These are phyloP conservation scores for Lagenidium giganteum DNA, from an alignment of 352 stramenopile species.

Conservation along the genomic window DNA sequence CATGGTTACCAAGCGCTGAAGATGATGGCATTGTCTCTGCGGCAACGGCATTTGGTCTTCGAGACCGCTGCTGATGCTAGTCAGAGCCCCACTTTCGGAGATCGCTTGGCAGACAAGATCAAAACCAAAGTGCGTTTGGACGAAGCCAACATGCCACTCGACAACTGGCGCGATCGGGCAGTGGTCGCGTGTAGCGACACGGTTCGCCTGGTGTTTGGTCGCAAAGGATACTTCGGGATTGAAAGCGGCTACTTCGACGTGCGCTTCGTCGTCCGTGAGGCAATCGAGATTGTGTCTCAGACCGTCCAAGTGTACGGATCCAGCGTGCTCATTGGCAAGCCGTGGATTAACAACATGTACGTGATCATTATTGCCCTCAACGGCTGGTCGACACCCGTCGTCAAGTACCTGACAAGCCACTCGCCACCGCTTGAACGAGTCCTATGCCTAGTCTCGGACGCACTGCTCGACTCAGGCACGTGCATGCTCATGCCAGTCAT, in stretches of 20 bases:
- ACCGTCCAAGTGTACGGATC: conserved; percentile 13
- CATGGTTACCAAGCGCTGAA: conserved; percentile 10
- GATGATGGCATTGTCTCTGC: conserved; percentile 5
- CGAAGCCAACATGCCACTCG: too few species aligned
- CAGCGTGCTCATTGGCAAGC: conserved; percentile 3
- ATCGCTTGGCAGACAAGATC: too few species aligned
- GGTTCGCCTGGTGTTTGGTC: conserved; percentile 2
- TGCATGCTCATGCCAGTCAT: conserved; percentile 10
- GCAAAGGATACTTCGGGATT: conserved; percentile 10
- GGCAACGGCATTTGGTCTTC: background rate
- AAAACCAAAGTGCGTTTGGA: too few species aligned
- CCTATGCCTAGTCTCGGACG: conserved; percentile 6
- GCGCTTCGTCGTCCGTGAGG: conserved; percentile 6
- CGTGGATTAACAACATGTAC: conserved; percentile 5
- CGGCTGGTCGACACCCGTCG: conserved; percentile 6
- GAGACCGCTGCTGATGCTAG: too few species aligned
- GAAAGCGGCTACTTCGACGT: conserved; percentile 9
- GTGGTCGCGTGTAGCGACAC: too few species aligned
- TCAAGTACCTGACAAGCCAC: conserved; percentile 6
- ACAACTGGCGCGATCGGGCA: too few species aligned
- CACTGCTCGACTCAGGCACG: conserved; percentile 8
- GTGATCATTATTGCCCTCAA: conserved; percentile 3
- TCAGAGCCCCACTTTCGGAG: too few species aligned
- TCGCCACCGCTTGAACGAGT: conserved; percentile 1
- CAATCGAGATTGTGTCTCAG: conserved; percentile 10